Evolutionary conservation across 306 rosid species (phyloP).

Genomic region (Cucurbita pepo): DNA sequence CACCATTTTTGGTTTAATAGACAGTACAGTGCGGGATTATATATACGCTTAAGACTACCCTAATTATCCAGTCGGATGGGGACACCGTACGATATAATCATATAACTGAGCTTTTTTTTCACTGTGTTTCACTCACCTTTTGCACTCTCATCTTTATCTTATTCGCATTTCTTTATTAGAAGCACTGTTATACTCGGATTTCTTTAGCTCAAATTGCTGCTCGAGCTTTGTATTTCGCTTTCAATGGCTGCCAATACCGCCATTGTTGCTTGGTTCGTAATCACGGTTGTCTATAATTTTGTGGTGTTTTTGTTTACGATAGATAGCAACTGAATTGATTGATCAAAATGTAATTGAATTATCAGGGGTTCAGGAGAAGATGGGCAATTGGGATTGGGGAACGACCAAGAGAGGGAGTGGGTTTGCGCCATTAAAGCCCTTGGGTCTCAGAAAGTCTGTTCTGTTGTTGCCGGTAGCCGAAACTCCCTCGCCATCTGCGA

Average conservation of each 20-base stretch:
- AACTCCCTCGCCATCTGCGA: constrained; percentile 82
- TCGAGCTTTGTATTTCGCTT: neutral
- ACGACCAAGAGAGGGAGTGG: constrained; percentile 59
- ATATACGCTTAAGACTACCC: neutral
- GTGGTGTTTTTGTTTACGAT: neutral
- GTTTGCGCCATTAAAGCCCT: constrained; percentile 47
- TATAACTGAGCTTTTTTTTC: neutral
- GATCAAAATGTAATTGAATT: neutral
- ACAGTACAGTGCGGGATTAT: neutral
- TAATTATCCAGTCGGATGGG: neutral
- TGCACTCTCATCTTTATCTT: neutral
- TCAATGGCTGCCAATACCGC: constrained; percentile 24
- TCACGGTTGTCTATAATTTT: neutral
- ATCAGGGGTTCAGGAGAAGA: constrained; percentile 98
- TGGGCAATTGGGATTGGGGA: constrained; percentile 79
- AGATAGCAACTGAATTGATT: neutral
- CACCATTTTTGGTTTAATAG: neutral
- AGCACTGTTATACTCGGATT: neutral
- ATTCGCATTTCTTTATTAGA: neutral
- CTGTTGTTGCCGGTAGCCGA: constrained; percentile 89
- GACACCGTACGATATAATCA: neutral
- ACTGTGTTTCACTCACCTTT: neutral
- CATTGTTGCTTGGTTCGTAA: constrained; percentile 22
- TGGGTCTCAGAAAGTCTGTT: constrained; percentile 29
- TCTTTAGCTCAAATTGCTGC: neutral